phyloP scores from a whole-genome alignment of 2,329 filamentous ascomycete genomes.

The Emericellopsis atlantica region DNA sequence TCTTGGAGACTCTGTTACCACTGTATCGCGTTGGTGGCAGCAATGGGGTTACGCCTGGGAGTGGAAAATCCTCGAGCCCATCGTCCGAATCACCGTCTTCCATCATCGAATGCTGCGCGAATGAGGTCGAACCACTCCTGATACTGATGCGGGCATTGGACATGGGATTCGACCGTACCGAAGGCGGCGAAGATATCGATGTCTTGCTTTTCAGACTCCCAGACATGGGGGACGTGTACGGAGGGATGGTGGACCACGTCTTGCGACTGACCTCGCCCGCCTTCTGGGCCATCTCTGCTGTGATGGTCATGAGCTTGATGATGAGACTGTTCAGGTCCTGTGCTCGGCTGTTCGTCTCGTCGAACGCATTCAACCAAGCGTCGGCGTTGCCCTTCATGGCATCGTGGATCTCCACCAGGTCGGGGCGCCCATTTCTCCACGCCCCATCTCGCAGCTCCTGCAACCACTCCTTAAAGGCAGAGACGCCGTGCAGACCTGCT shows the following conservation, averaged over 20 bases:
- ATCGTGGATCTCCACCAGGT: constrained; percentile 60
- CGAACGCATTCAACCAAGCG: constrained; percentile 75
- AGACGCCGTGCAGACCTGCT: constrained; percentile 64
- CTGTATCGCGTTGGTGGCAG: constrained; percentile 5
- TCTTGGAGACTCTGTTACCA: not conserved
- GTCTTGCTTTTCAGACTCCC: not conserved
- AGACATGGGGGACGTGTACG: constrained; percentile 2
- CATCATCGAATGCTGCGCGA: not conserved
- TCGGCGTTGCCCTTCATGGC: constrained; percentile 91
- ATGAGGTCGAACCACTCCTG: constrained; percentile 7
- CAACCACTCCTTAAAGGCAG: constrained; percentile 67
- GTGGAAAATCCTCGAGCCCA: constrained; percentile 9
- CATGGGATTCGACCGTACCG: constrained; percentile 1
- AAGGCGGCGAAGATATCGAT: constrained; percentile 3
- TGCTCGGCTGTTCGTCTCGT: constrained; percentile 61
- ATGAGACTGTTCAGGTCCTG: constrained; percentile 58
- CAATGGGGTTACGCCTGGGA: constrained; percentile 9
- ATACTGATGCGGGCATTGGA: constrained; percentile 6
- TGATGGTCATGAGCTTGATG: constrained; percentile 60
- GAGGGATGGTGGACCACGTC: constrained; percentile 30
- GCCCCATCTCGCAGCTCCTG: constrained; percentile 48
- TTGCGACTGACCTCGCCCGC: constrained; percentile 74
- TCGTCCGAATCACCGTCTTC: constrained; percentile 6
- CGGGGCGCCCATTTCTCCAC: constrained; percentile 48
- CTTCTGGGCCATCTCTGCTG: constrained; percentile 75